Evolutionary conservation across 2,329 filamentous ascomycete species (phyloP), one percentile per base, ranked within the genome.

Genomic region (Sporothrix curviconia): DNA sequence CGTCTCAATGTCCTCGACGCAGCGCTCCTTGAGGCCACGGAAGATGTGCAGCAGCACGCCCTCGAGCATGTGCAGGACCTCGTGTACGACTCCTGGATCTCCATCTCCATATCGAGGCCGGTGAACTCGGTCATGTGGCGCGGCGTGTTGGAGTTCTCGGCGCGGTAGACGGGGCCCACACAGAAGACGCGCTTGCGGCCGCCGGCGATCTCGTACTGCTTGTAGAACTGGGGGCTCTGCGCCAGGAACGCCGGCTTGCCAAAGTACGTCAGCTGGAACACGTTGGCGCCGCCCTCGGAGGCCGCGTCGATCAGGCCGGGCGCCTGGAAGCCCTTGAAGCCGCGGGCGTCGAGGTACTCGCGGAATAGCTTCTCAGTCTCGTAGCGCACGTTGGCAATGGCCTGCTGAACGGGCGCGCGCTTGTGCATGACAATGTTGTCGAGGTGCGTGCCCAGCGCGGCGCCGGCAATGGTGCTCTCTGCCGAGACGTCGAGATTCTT

Each of bases 361-460:
- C 69, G 67, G 62, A 72, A 73, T 17, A 72, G 64, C 56, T 71
- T 68, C 63, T 76, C 72, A 22, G 74, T 70, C 42, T 72, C 71
- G 60, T 70, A 67, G 24, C 74, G 72, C 25, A 79, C 72, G 62
- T 78, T 74, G 72, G 78, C 76, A 66, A 92, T 92, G 59, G 92
- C 90, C 70, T 95, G 90, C 74, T 94, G 95, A 61, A 95, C 87
- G 61, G 91, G 90, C 1, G 90, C 89, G 58, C 94, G 86, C 69
- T 96, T 88, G 75, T 96, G 92, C 76, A 99, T 88, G 54, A 89
- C 89, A 60, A 89, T 85, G 79, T 97, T 96, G 78, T 95, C 88
- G 52, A 96, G 82, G 64, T 92, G 85, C 1, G 90, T 95, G 68
- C 85, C 84, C 71, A 97, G 83, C 60, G 83, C 87, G 30, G 95